phyloP scores from a whole-genome alignment of 1,284 basidiomycete genomes.

The Cutaneotrichosporon cyanovorans region DNA sequence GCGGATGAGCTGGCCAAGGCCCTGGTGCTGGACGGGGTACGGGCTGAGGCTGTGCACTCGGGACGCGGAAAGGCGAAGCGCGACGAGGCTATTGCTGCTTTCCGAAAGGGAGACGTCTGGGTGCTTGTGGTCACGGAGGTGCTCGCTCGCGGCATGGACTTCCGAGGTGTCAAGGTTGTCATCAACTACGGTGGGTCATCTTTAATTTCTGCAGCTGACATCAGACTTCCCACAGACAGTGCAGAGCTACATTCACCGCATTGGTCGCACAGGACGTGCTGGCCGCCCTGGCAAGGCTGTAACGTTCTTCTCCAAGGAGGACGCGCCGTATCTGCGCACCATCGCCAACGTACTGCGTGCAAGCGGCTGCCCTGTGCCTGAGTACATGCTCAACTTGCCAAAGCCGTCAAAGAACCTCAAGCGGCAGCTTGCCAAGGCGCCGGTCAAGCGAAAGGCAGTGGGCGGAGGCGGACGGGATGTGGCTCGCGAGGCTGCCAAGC shows the following conservation, averaged over 20 bases:
- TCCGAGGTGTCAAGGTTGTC: constrained; percentile 87
- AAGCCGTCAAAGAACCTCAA: constrained; percentile 85
- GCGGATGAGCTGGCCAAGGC: constrained; percentile 85
- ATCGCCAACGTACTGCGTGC: constrained; percentile 91
- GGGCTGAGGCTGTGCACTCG: constrained; percentile 87
- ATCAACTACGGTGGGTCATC: constrained; percentile 64
- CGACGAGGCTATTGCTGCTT: constrained; percentile 73
- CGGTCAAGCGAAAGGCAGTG: constrained; percentile 64
- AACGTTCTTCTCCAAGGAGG: constrained; percentile 92
- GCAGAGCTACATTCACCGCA: constrained; percentile 91
- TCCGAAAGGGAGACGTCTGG: constrained; percentile 84
- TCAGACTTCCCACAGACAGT: constrained; percentile 83
- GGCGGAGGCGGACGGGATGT: constrained; percentile 62
- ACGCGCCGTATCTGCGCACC: constrained; percentile 84
- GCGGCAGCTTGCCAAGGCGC: constrained; percentile 66
- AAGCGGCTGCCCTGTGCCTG: constrained; percentile 78
- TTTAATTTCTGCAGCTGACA: constrained; percentile 10
- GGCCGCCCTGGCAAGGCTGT: constrained; percentile 84
- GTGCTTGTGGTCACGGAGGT: constrained; percentile 88
- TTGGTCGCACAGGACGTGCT: constrained; percentile 90
- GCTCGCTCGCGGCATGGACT: constrained; percentile 95
- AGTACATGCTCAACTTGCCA: constrained; percentile 79
- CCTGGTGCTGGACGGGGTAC: constrained; percentile 72
- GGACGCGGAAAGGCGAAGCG: constrained; percentile 79
- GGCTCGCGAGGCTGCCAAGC: constrained; percentile 63